Percentiles rank a stretch among this genome's conserved stretches.
Evolutionary conservation across 2,329 filamentous ascomycete genomes (phyloP).

Genomic region (Fusarium pilosicola): DNA sequence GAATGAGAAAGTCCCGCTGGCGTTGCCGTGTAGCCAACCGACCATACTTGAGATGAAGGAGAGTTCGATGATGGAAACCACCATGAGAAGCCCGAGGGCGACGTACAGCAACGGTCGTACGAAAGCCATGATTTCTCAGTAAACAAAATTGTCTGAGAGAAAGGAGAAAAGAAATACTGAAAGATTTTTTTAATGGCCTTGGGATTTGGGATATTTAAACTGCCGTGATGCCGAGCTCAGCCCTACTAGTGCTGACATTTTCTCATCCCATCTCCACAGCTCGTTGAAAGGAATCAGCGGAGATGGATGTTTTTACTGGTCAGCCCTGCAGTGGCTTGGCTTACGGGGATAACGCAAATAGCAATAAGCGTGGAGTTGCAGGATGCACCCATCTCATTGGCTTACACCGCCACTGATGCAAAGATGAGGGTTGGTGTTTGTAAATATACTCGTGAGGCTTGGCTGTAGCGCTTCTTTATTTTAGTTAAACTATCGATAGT

Average conservation of each 20-base stretch:
- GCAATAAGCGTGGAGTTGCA: background rate
- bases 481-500: conserved; percentile 6
- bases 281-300: background rate
- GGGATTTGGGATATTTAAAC: background rate
- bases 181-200: background rate
- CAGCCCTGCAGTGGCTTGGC: conserved; percentile 2
- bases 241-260: conserved; percentile 27
- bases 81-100: conserved; percentile 42
- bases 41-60: conserved; percentile 44
- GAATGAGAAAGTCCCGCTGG: conserved; percentile 38
- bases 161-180: background rate
- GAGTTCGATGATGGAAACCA: conserved; percentile 43
- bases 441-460: background rate
- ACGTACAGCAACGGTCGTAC: conserved; percentile 30
- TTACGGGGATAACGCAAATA: conserved; percentile 4
- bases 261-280: background rate
- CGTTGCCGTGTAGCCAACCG: conserved; percentile 41
- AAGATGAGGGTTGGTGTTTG: background rate
- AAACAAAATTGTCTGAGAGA: background rate
- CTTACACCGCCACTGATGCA: conserved; percentile 7
- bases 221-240: conserved; percentile 17
- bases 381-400: background rate
- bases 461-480: background rate
- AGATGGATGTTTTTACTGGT: background rate
- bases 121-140: background rate